Conservation (phyloP, 2,329 filamentous ascomycete species). For the Aspergillus oerlinghausenensis region DNA sequence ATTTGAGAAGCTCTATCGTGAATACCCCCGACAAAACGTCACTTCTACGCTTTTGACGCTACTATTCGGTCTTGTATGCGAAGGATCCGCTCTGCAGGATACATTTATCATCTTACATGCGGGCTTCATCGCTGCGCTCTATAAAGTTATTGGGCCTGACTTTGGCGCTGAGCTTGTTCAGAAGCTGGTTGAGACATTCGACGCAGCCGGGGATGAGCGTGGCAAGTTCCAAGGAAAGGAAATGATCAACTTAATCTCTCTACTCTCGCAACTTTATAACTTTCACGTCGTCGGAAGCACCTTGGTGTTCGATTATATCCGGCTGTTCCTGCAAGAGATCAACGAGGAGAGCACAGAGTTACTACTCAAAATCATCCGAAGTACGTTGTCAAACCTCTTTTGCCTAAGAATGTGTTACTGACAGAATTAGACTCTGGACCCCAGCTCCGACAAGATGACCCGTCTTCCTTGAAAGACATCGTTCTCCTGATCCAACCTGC, state of each 20-base stretch:
- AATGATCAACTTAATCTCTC: slow-evolving; percentile 70
- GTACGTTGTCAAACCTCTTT: slow-evolving; percentile 26
- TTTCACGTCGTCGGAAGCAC: slow-evolving; percentile 81
- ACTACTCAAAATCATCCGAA: slow-evolving; percentile 75
- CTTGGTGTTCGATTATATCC: slow-evolving; percentile 87
- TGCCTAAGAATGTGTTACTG: slow-evolving; percentile 6
- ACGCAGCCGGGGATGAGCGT: slow-evolving; percentile 54
- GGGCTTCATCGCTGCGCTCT: slow-evolving; percentile 81
- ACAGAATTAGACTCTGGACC: slow-evolving; percentile 59
- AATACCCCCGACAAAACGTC: slow-evolving; percentile 81
- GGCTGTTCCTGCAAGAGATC: slow-evolving; percentile 67
- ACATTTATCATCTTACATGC: slow-evolving; percentile 88
- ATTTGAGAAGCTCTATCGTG: slow-evolving; percentile 76
- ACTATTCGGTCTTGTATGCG: slow-evolving; percentile 72
- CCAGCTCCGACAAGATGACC: slow-evolving; percentile 82
- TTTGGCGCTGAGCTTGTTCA: slow-evolving; percentile 86
- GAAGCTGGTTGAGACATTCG: slow-evolving; percentile 70
- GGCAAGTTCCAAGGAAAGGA: slow-evolving; percentile 51
- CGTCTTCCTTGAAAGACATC: slow-evolving; percentile 82
- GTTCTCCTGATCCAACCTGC: slow-evolving; percentile 72
- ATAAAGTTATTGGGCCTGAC: slow-evolving; percentile 81
- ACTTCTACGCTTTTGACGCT: slow-evolving; percentile 75
- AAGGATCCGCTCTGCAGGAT: slow-evolving; percentile 72
- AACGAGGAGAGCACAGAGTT: slow-evolving; percentile 86
- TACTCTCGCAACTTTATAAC: slow-evolving; percentile 83